Base-by-base conservation (phyloP, 306 rosid genomes). In the Pterocarpus santalinus region DNA sequence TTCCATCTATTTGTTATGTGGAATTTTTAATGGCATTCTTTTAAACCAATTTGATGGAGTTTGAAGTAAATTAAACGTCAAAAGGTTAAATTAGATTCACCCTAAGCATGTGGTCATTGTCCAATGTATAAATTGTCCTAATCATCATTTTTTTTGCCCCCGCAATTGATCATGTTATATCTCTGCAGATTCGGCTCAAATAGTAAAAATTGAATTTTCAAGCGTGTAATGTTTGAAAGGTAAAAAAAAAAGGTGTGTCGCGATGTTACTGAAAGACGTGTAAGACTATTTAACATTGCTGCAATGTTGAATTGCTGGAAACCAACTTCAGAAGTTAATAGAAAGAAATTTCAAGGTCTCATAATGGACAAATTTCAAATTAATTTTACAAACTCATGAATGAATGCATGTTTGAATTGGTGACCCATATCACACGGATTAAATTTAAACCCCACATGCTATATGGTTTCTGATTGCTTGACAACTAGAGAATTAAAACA, bases 401-500 rank as follows among this genome's bases (percentile, higher is more conserved):
- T 58, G 38, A 73, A 78, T 57, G 72, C 56, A 49, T 8, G 44
- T 41, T 52, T 30, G 73, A 84, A 84, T 74, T 70, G 78, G 13
- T 58, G 16, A 34, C 57, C 28, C 28, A 22, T 22, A 22, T 22
- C 11, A 10, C 67, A 65, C 33, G 11, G 33, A 49, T 28, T 1
- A 12, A 13, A 36, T 35, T 5, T 2, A 46, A 39, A 12, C 60
- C 63, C 64, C 4, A 67, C 80, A 64, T 5, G 41, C 36, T 72
- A 22, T 5, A 67, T 41, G 77, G 69, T 63, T 56, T 82, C 30
- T 51, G 55, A 73, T 73, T 69, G 41, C 28, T 58, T 71, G 80
- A 81, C 61, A 70, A 57, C 35, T 22, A 58, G 41, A 79, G 75
- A 82, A 73, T 65, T 82, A 10, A 82, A 78, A 63, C n/a, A 34